Percentiles rank a stretch among this genome's conserved stretches.
Conservation (phyloP, 2,329 filamentous ascomycete genomes). For the Byssothecium circinans region DNA sequence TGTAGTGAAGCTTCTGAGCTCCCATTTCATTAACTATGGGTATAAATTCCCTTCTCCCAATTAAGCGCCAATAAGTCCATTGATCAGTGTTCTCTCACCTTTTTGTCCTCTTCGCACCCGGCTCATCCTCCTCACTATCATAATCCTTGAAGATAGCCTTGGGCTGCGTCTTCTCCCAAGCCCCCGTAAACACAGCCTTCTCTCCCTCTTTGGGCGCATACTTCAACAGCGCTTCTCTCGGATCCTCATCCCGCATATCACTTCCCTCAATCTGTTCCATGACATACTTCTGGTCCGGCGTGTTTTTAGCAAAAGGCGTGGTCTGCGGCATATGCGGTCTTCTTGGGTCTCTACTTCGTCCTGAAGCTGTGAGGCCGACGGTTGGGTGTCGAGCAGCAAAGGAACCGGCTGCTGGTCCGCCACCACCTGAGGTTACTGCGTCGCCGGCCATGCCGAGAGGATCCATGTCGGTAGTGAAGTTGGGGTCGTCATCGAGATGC, state of each 20-base stretch:
- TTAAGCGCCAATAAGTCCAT: constrained; percentile 20
- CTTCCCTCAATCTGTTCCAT: constrained; percentile 86
- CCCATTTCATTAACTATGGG: constrained; percentile 6
- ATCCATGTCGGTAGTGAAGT: constrained; percentile 72
- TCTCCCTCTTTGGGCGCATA: constrained; percentile 92
- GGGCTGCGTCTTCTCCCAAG: constrained; percentile 90
- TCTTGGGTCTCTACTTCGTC: constrained; percentile 75
- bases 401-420: constrained; percentile 45
- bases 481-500: constrained; percentile 91
- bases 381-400: constrained; percentile 66
- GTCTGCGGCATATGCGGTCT: constrained; percentile 80
- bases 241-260: constrained; percentile 94
- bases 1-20: too few relatives aligned
- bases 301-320: constrained; percentile 87
- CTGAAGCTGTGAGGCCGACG: constrained; percentile 75
- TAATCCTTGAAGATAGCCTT: constrained; percentile 87
- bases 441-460: constrained; percentile 81
- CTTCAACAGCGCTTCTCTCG: constrained; percentile 87
- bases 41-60: constrained; percentile 11
- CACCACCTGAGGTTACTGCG: constrained; percentile 60
- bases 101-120: constrained; percentile 62
- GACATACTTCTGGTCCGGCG: constrained; percentile 88
- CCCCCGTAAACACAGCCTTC: constrained; percentile 91
- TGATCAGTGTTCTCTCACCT: constrained; percentile 16
- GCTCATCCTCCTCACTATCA: constrained; percentile 78